These are phyloP conservation scores for Euphorbia celastroides DNA, from an alignment of 441 rosid species.

Conservation along the genomic window DNA sequence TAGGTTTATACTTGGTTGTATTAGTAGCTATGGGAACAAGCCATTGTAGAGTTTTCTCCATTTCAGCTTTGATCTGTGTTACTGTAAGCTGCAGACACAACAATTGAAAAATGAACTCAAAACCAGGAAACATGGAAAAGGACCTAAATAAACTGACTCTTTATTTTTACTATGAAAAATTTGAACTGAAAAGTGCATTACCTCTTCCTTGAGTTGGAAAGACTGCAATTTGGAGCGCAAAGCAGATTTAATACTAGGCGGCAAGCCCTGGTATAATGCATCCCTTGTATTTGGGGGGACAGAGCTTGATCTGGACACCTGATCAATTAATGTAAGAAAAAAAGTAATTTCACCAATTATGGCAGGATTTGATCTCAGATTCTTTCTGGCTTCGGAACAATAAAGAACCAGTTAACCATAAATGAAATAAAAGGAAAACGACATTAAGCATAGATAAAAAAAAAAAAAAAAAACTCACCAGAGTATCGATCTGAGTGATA, in stretches of 20 bases:
- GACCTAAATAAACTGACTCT: not conserved
- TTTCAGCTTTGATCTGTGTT: slow-evolving; percentile 80
- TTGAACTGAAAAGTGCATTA: slow-evolving; percentile 13
- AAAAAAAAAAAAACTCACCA: slow-evolving; percentile 60
- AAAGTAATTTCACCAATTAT: not conserved
- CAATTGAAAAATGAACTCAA: slow-evolving; percentile 3
- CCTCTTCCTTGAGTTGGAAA: slow-evolving; percentile 79
- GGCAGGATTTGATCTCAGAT: slow-evolving; percentile 5
- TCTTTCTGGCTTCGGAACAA: not conserved
- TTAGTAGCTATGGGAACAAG: slow-evolving; percentile 91
- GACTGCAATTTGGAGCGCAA: slow-evolving; percentile 66
- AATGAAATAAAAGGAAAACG: slow-evolving; percentile 10
- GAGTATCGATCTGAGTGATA: slow-evolving; percentile 85
- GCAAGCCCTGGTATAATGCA: slow-evolving; percentile 90
- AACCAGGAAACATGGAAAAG: not conserved
- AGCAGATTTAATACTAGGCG: slow-evolving; percentile 82
- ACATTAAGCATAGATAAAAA: slow-evolving; percentile 8
- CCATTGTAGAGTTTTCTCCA: slow-evolving; percentile 93
- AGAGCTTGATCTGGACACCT: slow-evolving; percentile 95
- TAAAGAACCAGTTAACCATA: not conserved
- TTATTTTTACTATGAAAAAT: not conserved
- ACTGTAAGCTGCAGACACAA: slow-evolving; percentile 59
- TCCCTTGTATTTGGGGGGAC: slow-evolving; percentile 94
- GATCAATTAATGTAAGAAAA: slow-evolving; percentile 22
- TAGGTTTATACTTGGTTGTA: slow-evolving; percentile 79